Evolutionary conservation across 2,329 filamentous ascomycete species (phyloP).

Genomic region (Fusarium caatingaense): DNA sequence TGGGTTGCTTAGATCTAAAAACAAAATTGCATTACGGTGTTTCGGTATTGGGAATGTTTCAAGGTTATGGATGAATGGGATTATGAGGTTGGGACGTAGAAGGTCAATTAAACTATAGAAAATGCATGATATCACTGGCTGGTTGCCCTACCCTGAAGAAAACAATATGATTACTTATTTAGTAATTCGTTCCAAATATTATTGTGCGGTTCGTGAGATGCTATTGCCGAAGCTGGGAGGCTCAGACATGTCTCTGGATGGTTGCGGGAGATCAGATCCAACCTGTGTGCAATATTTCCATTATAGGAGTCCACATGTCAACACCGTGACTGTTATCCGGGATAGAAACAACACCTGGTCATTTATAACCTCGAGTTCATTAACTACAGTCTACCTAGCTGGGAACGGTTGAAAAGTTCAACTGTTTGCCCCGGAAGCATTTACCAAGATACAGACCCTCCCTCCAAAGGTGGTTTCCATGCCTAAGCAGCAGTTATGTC

Average conservation of each 20-base stretch:
- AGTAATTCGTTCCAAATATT: background rate
- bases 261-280: background rate
- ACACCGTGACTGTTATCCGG: background rate
- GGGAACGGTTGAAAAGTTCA: background rate
- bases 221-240: background rate
- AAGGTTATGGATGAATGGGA: conserved; percentile 7
- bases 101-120: conserved; percentile 16
- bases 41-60: conserved; percentile 28
- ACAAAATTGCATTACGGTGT: conserved; percentile 30
- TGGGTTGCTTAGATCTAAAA: conserved; percentile 75
- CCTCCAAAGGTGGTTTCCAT: background rate
- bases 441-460: background rate
- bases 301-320: background rate
- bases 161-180: background rate
- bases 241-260: background rate
- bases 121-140: background rate
- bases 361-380: background rate
- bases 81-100: conserved; percentile 16
- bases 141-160: background rate
- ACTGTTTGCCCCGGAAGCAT: background rate
- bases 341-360: background rate
- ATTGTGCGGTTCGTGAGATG: background rate
- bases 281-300: background rate
- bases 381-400: background rate
- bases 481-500: background rate